These are phyloP conservation scores for Solanum corneliomulleri DNA, from an alignment of 257 asterid genomes.

Conservation along the genomic window DNA sequence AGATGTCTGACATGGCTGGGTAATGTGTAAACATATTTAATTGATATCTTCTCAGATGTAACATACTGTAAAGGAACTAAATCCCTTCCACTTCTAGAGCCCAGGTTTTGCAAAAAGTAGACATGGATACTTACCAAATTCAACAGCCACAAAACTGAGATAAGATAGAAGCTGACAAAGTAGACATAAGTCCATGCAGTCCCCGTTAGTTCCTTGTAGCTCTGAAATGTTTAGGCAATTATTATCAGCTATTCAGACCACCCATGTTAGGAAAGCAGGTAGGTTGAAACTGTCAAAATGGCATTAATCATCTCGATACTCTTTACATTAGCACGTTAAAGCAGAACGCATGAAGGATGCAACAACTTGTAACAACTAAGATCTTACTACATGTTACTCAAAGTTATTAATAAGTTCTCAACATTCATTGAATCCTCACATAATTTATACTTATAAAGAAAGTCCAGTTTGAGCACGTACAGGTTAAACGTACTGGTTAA, in stretches of 20 bases:
- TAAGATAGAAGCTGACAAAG: slow-evolving; percentile 94
- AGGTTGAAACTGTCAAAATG: not conserved
- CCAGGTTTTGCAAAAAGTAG: not conserved
- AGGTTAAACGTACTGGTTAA: not conserved
- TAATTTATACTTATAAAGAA: not conserved
- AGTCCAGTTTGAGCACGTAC: not conserved
- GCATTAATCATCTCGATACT: not conserved
- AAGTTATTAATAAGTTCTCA: not conserved
- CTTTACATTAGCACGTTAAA: not conserved
- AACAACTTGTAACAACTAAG: not conserved
- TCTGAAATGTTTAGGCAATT: slow-evolving; percentile 40
- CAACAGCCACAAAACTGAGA: slow-evolving; percentile 69
- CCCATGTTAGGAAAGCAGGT: not conserved
- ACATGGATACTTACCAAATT: slow-evolving; percentile 58
- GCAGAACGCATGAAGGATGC: not conserved
- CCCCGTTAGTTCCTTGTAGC: slow-evolving; percentile 80
- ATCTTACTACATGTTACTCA: not conserved
- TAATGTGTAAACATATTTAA: no score
- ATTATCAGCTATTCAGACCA: slow-evolving; percentile 1
- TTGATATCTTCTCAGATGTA: no score
- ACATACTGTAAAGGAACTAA: no score
- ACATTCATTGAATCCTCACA: not conserved
- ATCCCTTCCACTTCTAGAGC: not conserved
- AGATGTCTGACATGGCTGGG: not conserved
- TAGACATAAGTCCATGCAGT: slow-evolving; percentile 65